Conservation (phyloP, 208 protist species). For the Wallacemonas sp. region DNA sequence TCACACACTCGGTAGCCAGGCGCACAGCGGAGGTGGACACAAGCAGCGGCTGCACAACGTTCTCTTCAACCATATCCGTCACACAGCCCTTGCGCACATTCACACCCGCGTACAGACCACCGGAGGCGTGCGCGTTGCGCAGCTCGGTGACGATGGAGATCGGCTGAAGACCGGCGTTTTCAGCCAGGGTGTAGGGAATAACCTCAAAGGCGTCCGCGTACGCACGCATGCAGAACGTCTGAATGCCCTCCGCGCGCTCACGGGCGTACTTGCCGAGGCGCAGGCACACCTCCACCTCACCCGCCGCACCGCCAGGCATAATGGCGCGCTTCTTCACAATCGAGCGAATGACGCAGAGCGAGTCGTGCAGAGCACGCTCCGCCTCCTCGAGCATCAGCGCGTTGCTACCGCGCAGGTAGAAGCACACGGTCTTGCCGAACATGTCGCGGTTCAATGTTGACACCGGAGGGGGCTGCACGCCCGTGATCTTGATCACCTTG, state of each 20-base stretch:
- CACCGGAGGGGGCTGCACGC: conserved; percentile 66
- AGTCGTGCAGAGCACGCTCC: conserved; percentile 99
- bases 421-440: conserved; percentile 94
- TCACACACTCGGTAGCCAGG: conserved; percentile 98
- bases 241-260: conserved; percentile 73
- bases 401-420: conserved; percentile 97
- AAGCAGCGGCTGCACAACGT: conserved; percentile 98
- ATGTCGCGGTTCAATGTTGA: conserved; percentile 43
- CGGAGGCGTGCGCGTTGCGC: conserved; percentile 93
- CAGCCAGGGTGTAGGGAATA: conserved; percentile 98
- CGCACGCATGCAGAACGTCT: conserved; percentile 93
- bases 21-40: conserved; percentile 94
- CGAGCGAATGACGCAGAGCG: conserved; percentile 99
- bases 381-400: conserved; percentile 97
- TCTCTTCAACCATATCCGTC: conserved; percentile 97
- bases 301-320: conserved; percentile 96
- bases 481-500: conserved; percentile 96
- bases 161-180: conserved; percentile 98
- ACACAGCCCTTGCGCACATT: conserved; percentile 96
- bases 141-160: conserved; percentile 99
- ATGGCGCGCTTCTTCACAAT: conserved; percentile 97
- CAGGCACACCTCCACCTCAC: conserved; percentile 96
- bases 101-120: conserved; percentile 91
- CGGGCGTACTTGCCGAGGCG: conserved; percentile 92
- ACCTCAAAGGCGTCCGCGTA: conserved; percentile 98